phyloP scores from a whole-genome alignment of 2,329 filamentous ascomycete genomes.

The Monilinia fructigena region DNA sequence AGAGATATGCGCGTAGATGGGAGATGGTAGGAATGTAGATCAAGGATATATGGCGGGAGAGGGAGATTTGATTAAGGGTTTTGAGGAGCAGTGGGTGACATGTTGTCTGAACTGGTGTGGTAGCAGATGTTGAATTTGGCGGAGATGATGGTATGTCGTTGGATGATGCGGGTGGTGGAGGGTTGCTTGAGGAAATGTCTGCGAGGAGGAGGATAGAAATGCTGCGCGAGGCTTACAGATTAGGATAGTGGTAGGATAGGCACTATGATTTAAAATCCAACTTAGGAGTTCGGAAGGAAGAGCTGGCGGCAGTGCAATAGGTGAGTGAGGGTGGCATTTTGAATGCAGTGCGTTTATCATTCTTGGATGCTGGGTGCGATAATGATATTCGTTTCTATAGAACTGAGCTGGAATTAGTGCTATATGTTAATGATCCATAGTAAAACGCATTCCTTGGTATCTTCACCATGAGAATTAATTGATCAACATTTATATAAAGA shows the following conservation, averaged over 20 bases:
- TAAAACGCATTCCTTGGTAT: background rate
- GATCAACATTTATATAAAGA: background rate
- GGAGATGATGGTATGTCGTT: slow-evolving; percentile 17
- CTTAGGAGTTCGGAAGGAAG: slow-evolving; percentile 62
- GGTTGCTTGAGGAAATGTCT: slow-evolving; percentile 42
- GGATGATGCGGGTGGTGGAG: slow-evolving; percentile 21
- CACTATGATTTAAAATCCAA: slow-evolving; percentile 58
- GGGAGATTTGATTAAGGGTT: slow-evolving; percentile 67
- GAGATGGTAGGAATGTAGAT: slow-evolving; percentile 74
- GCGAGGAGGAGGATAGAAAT: slow-evolving; percentile 62
- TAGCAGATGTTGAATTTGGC: background rate
- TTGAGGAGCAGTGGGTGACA: slow-evolving; percentile 54
- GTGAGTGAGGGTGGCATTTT: slow-evolving; percentile 37
- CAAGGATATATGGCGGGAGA: slow-evolving; percentile 66
- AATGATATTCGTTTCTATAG: background rate
- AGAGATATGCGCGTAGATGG: slow-evolving; percentile 73
- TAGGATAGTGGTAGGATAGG: slow-evolving; percentile 63
- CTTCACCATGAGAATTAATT: background rate
- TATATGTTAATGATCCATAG: slow-evolving; percentile 31
- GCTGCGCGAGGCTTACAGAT: slow-evolving; percentile 64
- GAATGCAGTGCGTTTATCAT: background rate
- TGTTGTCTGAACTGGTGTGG: slow-evolving; percentile 15
- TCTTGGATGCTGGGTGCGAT: background rate
- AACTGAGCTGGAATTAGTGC: slow-evolving; percentile 31
- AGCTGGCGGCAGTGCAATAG: slow-evolving; percentile 52